phyloP scores from a whole-genome alignment of 2,329 filamentous ascomycete genomes.

The Phialophora verrucosa region DNA sequence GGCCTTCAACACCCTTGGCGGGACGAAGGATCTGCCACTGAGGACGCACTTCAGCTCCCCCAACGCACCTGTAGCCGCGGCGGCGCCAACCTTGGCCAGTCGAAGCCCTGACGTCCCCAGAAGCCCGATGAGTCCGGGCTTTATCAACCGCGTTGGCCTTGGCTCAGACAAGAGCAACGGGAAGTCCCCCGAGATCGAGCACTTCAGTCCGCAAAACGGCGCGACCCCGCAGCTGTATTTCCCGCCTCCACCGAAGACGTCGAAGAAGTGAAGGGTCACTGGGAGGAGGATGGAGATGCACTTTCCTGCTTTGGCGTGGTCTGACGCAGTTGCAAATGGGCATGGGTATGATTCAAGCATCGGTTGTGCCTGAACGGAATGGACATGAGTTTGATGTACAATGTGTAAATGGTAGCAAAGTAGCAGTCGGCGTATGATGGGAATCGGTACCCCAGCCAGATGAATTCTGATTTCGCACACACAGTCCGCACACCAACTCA shows the following conservation, averaged over 20 bases:
- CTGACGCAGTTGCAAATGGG: not conserved
- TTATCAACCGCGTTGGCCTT: slow-evolving; percentile 38
- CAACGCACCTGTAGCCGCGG: slow-evolving; percentile 30
- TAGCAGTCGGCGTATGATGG: not conserved
- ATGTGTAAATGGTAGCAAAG: slow-evolving; percentile 5
- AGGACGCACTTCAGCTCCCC: slow-evolving; percentile 44
- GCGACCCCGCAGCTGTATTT: slow-evolving; percentile 32
- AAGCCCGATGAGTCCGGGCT: slow-evolving; percentile 36
- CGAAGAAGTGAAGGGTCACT: slow-evolving; percentile 27
- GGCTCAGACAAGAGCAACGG: slow-evolving; percentile 32
- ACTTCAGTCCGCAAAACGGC: slow-evolving; percentile 30
- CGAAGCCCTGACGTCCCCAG: slow-evolving; percentile 36
- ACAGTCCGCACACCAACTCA: no score
- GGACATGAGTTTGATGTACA: not conserved
- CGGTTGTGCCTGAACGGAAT: not conserved
- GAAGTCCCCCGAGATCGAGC: slow-evolving; percentile 26
- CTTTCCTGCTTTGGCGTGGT: not conserved
- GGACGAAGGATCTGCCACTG: slow-evolving; percentile 50
- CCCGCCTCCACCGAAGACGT: slow-evolving; percentile 34
- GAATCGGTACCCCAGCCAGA: not conserved
- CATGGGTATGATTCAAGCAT: not conserved
- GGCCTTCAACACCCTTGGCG: slow-evolving; percentile 50
- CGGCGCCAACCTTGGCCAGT: slow-evolving; percentile 33
- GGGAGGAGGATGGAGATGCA: not conserved
- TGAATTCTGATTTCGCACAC: not conserved